phyloP scores from a whole-genome alignment of 2,329 filamentous ascomycete species.

The Pseudovirgaria hyperparasitica region DNA sequence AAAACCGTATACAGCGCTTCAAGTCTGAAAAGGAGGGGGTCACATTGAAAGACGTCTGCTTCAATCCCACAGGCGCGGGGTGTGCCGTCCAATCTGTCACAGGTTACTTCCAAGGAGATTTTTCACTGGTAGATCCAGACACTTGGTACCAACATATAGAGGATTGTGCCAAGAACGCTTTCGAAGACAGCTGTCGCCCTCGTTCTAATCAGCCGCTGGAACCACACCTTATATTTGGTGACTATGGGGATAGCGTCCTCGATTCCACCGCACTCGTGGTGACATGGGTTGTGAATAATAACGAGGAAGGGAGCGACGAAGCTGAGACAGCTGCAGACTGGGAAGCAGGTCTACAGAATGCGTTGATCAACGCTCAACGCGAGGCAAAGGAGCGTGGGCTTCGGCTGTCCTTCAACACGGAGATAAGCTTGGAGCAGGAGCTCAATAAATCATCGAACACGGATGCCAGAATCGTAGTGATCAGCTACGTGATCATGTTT shows the following conservation, averaged over 20 bases:
- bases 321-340: slow-evolving; percentile 73
- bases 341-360: slow-evolving; percentile 65
- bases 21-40: slow-evolving; percentile 57
- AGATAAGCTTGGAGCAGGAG: slow-evolving; percentile 89
- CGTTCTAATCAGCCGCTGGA: slow-evolving; percentile 82
- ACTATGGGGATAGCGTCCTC: slow-evolving; percentile 54
- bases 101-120: slow-evolving; percentile 67
- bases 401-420: slow-evolving; percentile 84
- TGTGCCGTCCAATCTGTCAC: slow-evolving; percentile 92
- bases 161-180: slow-evolving; percentile 66
- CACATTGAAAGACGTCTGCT: slow-evolving; percentile 74
- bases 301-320: slow-evolving; percentile 57
- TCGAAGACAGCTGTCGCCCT: slow-evolving; percentile 57
- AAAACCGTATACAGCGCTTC: slow-evolving; percentile 60
- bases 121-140: slow-evolving; percentile 45
- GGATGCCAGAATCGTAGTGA: slow-evolving; percentile 88
- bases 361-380: slow-evolving; percentile 62
- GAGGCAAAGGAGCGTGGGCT: slow-evolving; percentile 71
- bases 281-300: slow-evolving; percentile 91
- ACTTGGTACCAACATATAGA: slow-evolving; percentile 62
- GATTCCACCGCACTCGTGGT: slow-evolving; percentile 71
- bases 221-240: slow-evolving; percentile 74
- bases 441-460: slow-evolving; percentile 98
- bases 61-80: slow-evolving; percentile 78
- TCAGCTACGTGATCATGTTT: slow-evolving; percentile 99